Conservation (phyloP, 2,329 filamentous ascomycete genomes). For the Alternaria metachromatica region DNA sequence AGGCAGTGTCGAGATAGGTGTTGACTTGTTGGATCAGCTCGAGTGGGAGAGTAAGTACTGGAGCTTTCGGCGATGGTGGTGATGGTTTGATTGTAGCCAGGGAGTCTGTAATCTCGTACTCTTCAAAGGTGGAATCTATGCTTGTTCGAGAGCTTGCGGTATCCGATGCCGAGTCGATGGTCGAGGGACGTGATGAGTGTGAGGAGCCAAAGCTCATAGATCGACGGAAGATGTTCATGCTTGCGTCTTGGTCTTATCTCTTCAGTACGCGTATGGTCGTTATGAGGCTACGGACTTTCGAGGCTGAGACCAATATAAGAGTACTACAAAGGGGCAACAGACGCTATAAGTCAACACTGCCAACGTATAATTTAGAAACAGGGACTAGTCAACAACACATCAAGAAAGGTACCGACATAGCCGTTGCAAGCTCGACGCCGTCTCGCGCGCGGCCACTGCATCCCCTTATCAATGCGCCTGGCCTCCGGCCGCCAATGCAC, state of each 20-base stretch:
- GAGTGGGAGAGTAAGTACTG: constrained; percentile 34
- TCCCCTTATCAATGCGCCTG: constrained; percentile 13
- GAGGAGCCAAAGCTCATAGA: constrained; percentile 21
- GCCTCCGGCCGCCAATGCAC: not conserved
- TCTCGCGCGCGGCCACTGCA: not conserved
- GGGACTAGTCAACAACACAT: not conserved
- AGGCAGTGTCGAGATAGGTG: constrained; percentile 29
- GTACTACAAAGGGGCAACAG: not conserved
- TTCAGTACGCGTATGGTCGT: not conserved
- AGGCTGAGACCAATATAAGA: not conserved
- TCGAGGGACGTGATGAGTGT: constrained; percentile 10
- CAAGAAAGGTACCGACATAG: not conserved
- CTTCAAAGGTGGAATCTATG: constrained; percentile 13
- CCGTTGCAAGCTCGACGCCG: not conserved
- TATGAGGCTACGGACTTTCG: not conserved
- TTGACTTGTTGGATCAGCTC: constrained; percentile 42
- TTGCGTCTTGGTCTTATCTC: not conserved
- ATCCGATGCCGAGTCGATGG: constrained; percentile 10
- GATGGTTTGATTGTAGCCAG: constrained; percentile 11
- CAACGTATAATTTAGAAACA: not conserved
- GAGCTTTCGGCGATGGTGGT: constrained; percentile 11
- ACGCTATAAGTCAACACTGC: not conserved
- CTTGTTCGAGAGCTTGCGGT: constrained; percentile 19
- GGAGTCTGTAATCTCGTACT: constrained; percentile 9
- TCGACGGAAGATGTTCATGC: constrained; percentile 19